phyloP scores from a whole-genome alignment of 2,329 filamentous ascomycete species.

The Teratosphaeria viscida region DNA sequence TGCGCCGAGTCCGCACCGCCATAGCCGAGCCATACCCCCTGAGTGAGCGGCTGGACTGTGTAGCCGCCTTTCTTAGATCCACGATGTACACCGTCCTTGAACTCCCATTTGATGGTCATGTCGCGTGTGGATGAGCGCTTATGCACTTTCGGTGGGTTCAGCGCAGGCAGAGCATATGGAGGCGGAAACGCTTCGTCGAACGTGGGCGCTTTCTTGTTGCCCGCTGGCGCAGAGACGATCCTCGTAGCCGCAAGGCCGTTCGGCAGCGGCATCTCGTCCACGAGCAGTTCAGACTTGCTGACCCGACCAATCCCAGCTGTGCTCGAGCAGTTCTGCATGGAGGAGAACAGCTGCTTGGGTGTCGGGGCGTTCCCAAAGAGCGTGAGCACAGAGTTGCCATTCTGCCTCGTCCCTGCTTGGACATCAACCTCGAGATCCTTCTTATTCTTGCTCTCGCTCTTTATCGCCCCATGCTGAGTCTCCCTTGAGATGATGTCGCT shows the following conservation, averaged over 20 bases:
- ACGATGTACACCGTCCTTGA: slow-evolving; percentile 20
- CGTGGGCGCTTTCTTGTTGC: slow-evolving; percentile 45
- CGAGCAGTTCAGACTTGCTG: slow-evolving; percentile 26
- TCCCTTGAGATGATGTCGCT: slow-evolving; percentile 21
- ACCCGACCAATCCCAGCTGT: slow-evolving; percentile 4
- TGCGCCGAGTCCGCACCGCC: slow-evolving; percentile 34
- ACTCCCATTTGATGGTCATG: slow-evolving; percentile 36
- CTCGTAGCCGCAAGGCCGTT: slow-evolving; percentile 63
- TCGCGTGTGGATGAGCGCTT: slow-evolving; percentile 57
- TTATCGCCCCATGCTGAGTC: slow-evolving; percentile 7
- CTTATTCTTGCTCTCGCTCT: slow-evolving; percentile 5
- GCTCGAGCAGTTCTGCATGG: slow-evolving; percentile 45
- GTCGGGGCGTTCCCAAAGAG: slow-evolving; percentile 65
- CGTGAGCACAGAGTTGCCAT: slow-evolving; percentile 56
- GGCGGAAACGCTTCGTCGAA: slow-evolving; percentile 67
- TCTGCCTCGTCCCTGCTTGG: slow-evolving; percentile 8
- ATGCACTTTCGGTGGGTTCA: slow-evolving; percentile 58
- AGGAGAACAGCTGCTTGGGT: slow-evolving; percentile 75
- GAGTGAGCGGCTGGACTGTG: slow-evolving; percentile 53
- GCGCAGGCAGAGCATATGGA: slow-evolving; percentile 51
- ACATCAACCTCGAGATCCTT: background rate
- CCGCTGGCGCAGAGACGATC: slow-evolving; percentile 45
- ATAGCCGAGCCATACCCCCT: slow-evolving; percentile 56
- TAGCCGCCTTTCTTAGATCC: slow-evolving; percentile 44
- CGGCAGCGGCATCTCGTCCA: slow-evolving; percentile 59